Evolutionary conservation across 2,329 filamentous ascomycete genomes (phyloP), one percentile per base, ranked within the genome.

Genomic region (Allantophomopsis lycopodina): DNA sequence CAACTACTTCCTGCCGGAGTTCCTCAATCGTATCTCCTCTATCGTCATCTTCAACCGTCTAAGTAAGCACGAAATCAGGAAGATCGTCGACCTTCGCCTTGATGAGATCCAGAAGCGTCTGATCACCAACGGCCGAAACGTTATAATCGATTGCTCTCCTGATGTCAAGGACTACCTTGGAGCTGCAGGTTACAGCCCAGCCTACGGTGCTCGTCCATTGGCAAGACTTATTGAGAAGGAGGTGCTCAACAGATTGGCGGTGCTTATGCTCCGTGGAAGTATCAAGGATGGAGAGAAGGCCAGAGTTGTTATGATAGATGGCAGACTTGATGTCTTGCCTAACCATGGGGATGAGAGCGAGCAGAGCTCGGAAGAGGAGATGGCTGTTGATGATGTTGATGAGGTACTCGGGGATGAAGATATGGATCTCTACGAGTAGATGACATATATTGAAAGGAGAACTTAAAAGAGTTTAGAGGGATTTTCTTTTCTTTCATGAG

Each of bases 21-120:
- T 98, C 71, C 77, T 98, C 48, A 98, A 98, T 71, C 85, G 91
- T 58, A 96, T 98, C 68, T 89, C 76, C 63, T 91, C 83, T 44
- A 85, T 80, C 40, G 88, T 98, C 63, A 95, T 98, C 64, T 98
- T 98, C 76, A 98, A 98, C 70, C 83, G 91, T 36, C 81, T 98
- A 41, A 89, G 84, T 3, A 82, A 79, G 57, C 69, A 63, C 42
- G 91, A 98, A 63, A 98, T 98, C 53, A 81, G 91, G 55, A 86
- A 77, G 65, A 96, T 98, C 56, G 91, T 98, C 44, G 91, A 98
- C 55, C 70, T 98, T 16, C 82, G 91, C 35, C 71, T 98, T 28
- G 43, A 46, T 2, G 91, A 98, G 57, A 89, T 98, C 46, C 91
- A 98, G 70, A 85, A 85, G 58, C 84, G 91, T 33, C 75, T 98